Base-by-base conservation (phyloP, 306 rosid species). In the Fragaria iinumae region DNA sequence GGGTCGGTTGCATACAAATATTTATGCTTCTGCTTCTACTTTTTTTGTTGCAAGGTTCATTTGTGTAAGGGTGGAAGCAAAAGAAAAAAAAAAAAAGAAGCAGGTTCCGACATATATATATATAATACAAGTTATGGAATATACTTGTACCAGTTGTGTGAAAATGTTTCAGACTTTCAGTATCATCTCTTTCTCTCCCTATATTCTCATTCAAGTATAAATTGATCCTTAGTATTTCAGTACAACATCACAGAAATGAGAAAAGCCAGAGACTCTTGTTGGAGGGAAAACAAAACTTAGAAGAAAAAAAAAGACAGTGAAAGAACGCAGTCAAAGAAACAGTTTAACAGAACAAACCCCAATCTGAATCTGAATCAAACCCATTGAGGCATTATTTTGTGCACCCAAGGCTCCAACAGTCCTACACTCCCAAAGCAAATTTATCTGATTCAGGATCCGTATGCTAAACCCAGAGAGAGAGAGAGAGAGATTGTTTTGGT, bases 21-120 rank as follows among this genome's bases (percentile, higher is more conserved):
- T 53, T 72, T 53, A 55, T 72, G 64, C 75, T 71, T 55, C 76
- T 13, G 16, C 9, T 11, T 21, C 38, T 12, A 20, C 12, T 29
- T 29, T 23, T 25, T 71, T 29, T 10, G 3, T 3, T 32, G 10
- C 36, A 55, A 27, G 12, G 13, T 72, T n/a, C 2, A 55, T 17
- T 55, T 72, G 67, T 55, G 52, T 38, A 39, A 38, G 13, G 34
- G 65, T 72, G 65, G 66, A 72, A 72, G 66, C 7, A 72, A 2
- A 6, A 34, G 29, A 48, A 23, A 0, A 2, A 29, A 0, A 2
- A 29, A 27, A 27, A 1, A 32, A 16, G 10, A 17, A 8, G 20
- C 11, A 44, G 75, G 17, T 29, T 50, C 45, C 63, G 32, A 49
- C 62, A 52, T 52, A 17, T 48, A 48, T 29, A 49, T 18, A 29